Evolutionary conservation across 306 rosid species (phyloP), one percentile per base, ranked within the genome.

Genomic region (Hylodesmum podocarpum): DNA sequence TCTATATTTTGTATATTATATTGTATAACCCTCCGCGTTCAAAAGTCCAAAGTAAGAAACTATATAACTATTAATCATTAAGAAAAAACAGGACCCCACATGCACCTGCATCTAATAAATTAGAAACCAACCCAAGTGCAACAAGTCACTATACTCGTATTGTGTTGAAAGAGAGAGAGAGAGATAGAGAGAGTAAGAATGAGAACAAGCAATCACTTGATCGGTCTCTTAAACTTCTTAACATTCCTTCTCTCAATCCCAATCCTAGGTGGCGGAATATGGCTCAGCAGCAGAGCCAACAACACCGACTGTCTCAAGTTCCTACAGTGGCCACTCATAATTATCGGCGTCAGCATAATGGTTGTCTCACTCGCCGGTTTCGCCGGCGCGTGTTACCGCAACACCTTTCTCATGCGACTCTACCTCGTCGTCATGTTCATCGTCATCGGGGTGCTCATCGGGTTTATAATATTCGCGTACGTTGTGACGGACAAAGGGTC

Each of bases 261-360:
- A 21, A 95, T 95, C 72, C 84, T 95, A 0, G 97, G 91, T 0
- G 99, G 99, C 0, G 99, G 97, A 0, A 86, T 92, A 57, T 95
- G 99, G 99, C 91, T 95, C 21, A 92, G 96, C 89, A 82, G 92
- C 84, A 67, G 97, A 7, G 97, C 99, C 53, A 92, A 88, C 96
- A 95, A 85, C 92, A 88, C 97, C 0, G 99, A 95, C 73, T 95
- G 99, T 73, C 90, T 95, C 29, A 86, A 84, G 78, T 95, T 95
- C 82, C 99, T 95, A 1, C 99, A 95, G 72, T 95, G 99, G 99
- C 99, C 99, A 0, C n/a, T 95, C 21, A 92, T 95, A 72, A 44
- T 86, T 13, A 88, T 95, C 49, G 97, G 96, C 0, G 66, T 84
- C 5, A 21, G 87, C 67, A 84, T 95, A 79, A 83, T 95, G 96